A percentile compares a stretch with the other conserved stretches of the same genome.
Conservation (phyloP, 208 protist genomes). For the Crithidia expoeki region DNA sequence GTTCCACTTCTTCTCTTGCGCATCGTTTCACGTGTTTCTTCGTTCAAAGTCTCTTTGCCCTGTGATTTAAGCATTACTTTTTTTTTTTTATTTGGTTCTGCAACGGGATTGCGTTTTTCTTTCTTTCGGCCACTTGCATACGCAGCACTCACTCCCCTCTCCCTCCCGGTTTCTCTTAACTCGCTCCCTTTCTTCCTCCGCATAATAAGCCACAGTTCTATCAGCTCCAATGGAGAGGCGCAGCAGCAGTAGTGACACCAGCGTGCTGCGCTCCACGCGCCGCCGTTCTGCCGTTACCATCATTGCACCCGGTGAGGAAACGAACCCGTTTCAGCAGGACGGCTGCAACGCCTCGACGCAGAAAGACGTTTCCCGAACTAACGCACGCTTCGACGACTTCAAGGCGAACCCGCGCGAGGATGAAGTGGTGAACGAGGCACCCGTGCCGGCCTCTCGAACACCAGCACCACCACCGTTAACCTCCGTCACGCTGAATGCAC, state of each 20-base stretch:
- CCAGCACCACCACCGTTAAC: not conserved
- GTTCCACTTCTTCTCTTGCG: too few relatives aligned
- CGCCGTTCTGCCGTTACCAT: slow-evolving; percentile 31
- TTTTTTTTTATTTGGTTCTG: too few relatives aligned
- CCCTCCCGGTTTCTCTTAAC: not conserved
- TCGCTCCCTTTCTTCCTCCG: too few relatives aligned
- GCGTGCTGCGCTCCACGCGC: not conserved
- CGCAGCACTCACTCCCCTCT: too few relatives aligned
- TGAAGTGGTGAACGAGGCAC: not conserved
- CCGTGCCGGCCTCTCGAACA: not conserved
- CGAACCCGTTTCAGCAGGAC: slow-evolving; percentile 5
- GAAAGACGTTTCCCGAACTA: not conserved
- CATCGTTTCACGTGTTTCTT: too few relatives aligned
- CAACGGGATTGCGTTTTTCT: too few relatives aligned
- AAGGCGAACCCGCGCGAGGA: slow-evolving; percentile 33
- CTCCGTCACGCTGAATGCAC: not conserved
- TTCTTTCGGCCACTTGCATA: too few relatives aligned
- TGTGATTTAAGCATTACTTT: too few relatives aligned
- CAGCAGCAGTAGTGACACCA: not conserved
- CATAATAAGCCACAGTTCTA: too few relatives aligned
- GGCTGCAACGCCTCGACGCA: not conserved
- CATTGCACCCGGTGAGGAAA: slow-evolving; percentile 20
- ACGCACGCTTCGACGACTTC: slow-evolving; percentile 28
- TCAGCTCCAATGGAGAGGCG: slow-evolving; percentile 22
- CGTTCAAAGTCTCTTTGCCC: too few relatives aligned